Percentiles rank a stretch among this genome's conserved stretches.
Conservation (phyloP, 768 basidiomycete genomes). For the Tulasnella sp. region DNA sequence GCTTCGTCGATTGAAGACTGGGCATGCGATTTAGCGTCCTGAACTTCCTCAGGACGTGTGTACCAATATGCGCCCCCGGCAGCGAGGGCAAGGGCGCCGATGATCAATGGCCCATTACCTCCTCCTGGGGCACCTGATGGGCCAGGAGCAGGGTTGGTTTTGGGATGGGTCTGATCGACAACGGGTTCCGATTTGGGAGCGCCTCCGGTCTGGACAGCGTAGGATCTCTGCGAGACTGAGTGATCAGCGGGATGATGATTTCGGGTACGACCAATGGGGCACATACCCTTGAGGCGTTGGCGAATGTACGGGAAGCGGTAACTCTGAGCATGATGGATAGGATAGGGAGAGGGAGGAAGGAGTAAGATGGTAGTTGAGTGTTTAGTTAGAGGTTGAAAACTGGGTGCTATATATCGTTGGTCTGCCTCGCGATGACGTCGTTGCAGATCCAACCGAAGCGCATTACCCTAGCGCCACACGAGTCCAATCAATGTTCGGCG, state of each 20-base stretch:
- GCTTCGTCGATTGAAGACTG: neutral
- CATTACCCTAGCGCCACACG: too few relatives aligned
- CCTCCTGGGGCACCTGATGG: neutral
- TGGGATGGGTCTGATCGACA: too few relatives aligned
- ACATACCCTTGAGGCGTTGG: too few relatives aligned
- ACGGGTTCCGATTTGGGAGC: too few relatives aligned
- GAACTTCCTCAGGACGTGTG: neutral
- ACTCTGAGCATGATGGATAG: neutral
- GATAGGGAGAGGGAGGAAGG: neutral
- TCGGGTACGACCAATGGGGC: neutral
- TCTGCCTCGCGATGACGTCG: too few relatives aligned
- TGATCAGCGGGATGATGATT: neutral
- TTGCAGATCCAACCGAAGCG: too few relatives aligned
- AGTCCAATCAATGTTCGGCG: too few relatives aligned
- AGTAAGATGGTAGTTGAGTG: neutral
- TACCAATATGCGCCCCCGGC: constrained; percentile 9
- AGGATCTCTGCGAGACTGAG: too few relatives aligned
- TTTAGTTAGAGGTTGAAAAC: neutral
- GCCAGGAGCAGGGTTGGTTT: neutral
- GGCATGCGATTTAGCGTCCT: neutral
- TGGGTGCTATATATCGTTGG: too few relatives aligned
- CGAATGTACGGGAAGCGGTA: too few relatives aligned
- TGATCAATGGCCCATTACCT: constrained; percentile 4
- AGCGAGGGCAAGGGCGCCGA: neutral
- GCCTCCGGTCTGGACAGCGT: too few relatives aligned